Evolutionary conservation across 345 rosid genomes (phyloP).

Genomic region (Lepidium africanum): DNA sequence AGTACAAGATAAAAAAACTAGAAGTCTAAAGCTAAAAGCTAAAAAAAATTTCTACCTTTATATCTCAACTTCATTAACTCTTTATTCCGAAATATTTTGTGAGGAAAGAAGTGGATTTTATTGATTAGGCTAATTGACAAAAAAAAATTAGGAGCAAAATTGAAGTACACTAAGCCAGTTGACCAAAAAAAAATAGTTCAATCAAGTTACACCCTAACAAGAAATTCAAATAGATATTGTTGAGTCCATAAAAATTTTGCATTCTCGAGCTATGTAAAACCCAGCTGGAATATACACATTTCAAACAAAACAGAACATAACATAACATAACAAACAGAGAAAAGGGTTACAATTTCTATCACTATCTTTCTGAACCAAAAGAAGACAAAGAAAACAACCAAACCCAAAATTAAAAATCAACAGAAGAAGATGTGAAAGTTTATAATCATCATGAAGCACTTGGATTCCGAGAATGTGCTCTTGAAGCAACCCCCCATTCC

Average conservation of each 20-base stretch:
- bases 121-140: too few species aligned
- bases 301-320: conserved; percentile 1
- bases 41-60: too few species aligned
- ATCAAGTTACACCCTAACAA: too few species aligned
- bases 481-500: conserved; percentile 53
- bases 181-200: too few species aligned
- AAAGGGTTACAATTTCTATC: conserved; percentile 4
- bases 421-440: neutral
- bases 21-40: too few species aligned
- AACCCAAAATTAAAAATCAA: conserved; percentile 3
- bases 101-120: too few species aligned
- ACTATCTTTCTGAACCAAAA: conserved; percentile 1
- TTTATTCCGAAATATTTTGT: too few species aligned
- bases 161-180: too few species aligned
- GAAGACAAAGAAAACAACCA: neutral
- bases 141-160: too few species aligned
- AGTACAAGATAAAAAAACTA: too few species aligned
- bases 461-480: conserved; percentile 28
- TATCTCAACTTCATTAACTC: too few species aligned
- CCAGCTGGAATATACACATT: conserved; percentile 24
- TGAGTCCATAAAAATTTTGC: neutral
- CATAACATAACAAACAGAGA: neutral
- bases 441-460: conserved; percentile 23
- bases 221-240: too few species aligned
- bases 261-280: conserved; percentile 19